A percentile compares a stretch with the other conserved stretches of the same genome.
phyloP scores from a whole-genome alignment of 2,329 filamentous ascomycete genomes.

The Amauroascus verrucosus region DNA sequence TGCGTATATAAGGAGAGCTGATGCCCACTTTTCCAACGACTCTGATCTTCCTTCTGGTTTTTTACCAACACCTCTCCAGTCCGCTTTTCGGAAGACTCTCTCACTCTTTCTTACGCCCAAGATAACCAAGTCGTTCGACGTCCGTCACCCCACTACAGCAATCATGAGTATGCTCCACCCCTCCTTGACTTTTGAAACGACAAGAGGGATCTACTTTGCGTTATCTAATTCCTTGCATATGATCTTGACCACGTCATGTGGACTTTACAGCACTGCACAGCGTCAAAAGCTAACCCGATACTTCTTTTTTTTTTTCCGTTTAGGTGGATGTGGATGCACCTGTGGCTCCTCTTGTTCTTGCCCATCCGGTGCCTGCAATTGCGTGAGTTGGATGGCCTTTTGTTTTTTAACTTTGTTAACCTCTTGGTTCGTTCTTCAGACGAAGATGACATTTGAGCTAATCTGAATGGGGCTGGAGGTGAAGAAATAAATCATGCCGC shows the following conservation, averaged over 20 bases:
- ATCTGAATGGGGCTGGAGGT: neutral
- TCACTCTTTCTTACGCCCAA: neutral
- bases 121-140: neutral
- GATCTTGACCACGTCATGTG: constrained; percentile 8
- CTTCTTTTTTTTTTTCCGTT: neutral
- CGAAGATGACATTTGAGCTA: neutral
- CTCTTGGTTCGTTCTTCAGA: neutral
- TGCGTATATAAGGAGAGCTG: neutral
- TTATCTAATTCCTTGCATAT: constrained; percentile 9
- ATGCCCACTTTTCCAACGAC: neutral
- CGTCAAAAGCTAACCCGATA: neutral
- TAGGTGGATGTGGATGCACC: constrained; percentile 32
- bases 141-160: constrained; percentile 1
- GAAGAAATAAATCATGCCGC: constrained; percentile 10
- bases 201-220: constrained; percentile 1
- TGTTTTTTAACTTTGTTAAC: neutral
- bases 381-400: constrained; percentile 25
- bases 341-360: constrained; percentile 35
- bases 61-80: neutral
- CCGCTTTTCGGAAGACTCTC: neutral
- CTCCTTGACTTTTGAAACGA: neutral
- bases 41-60: neutral
- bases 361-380: constrained; percentile 33
- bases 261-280: neutral
- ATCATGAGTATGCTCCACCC: constrained; percentile 12